Percentiles rank a stretch among this genome's conserved stretches.
Conservation (phyloP, 2,329 filamentous ascomycete species). For the Nigrospora osmanthi region DNA sequence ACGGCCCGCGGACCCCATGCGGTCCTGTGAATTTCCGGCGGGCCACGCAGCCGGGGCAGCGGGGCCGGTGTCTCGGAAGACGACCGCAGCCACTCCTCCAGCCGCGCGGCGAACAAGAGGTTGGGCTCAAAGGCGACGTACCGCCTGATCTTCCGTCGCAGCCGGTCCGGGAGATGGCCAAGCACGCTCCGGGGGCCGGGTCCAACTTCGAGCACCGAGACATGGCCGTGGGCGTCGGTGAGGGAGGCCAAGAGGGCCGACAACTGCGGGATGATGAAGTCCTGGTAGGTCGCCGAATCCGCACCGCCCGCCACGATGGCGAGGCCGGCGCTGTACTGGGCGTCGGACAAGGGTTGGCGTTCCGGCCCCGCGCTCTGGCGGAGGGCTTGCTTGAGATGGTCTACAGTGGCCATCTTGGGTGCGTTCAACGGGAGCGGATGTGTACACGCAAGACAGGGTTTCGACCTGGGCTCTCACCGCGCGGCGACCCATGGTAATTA, state of each 20-base stretch:
- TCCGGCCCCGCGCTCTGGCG: conserved; percentile 19
- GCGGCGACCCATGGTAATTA: too few relatives aligned
- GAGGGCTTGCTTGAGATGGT: conserved; percentile 32
- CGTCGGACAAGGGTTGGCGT: conserved; percentile 32
- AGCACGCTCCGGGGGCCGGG: conserved; percentile 50
- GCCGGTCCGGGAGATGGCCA: conserved; percentile 31
- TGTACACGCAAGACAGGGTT: too few relatives aligned
- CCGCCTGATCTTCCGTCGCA: conserved; percentile 34
- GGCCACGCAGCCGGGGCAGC: conserved; percentile 31
- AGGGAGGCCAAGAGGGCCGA: conserved; percentile 30
- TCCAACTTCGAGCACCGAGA: conserved; percentile 53
- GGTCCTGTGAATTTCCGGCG: conserved; percentile 26
- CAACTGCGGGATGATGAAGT: conserved; percentile 46
- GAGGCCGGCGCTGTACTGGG: conserved; percentile 41
- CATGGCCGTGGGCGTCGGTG: conserved; percentile 25
- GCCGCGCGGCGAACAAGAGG: conserved; percentile 28
- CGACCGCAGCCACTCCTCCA: conserved; percentile 34
- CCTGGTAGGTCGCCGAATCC: conserved; percentile 31
- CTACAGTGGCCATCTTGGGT: conserved; percentile 31
- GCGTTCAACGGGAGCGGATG: too few relatives aligned
- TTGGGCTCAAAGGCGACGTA: conserved; percentile 51
- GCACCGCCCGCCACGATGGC: conserved; percentile 27
- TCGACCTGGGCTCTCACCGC: too few relatives aligned
- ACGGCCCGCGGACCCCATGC: conserved; percentile 25
- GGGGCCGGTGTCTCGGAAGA: conserved; percentile 17